Conservation (phyloP, 495 filamentous ascomycete species). For the Penicillium macrosclerotiorum region DNA sequence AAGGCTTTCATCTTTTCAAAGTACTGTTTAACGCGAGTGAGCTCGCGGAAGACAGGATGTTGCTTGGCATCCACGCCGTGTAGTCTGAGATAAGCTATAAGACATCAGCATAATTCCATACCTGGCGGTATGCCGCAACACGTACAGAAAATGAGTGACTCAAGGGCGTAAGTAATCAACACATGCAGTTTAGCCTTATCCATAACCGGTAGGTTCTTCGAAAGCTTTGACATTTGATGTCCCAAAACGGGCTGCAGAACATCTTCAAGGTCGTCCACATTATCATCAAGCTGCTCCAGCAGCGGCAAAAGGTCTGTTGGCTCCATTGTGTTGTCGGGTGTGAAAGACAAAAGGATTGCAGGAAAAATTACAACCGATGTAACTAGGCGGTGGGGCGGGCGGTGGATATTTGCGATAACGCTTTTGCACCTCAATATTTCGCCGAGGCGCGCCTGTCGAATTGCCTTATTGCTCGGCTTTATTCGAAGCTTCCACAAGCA, state of each 20-base stretch:
- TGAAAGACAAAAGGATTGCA: constrained; percentile 5
- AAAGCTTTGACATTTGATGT: constrained; percentile 58
- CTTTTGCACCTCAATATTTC: constrained; percentile 1
- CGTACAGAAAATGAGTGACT: constrained; percentile 89
- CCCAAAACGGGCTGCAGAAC: constrained; percentile 65
- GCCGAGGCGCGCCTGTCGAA: neutral
- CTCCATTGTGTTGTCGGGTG: constrained; percentile 36
- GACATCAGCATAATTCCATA: constrained; percentile 14
- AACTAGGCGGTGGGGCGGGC: constrained; percentile 22
- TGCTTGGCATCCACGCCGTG: constrained; percentile 76
- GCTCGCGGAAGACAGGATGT: constrained; percentile 81
- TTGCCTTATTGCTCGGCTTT: neutral
- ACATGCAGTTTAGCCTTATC: constrained; percentile 94
- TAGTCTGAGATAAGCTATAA: constrained; percentile 71
- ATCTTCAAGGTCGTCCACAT: constrained; percentile 76
- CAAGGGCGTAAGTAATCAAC: constrained; percentile 77
- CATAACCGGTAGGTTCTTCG: constrained; percentile 79
- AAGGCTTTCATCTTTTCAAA: constrained; percentile 84
- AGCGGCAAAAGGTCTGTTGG: constrained; percentile 44
- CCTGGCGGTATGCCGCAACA: neutral
- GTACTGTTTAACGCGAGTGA: constrained; percentile 83
- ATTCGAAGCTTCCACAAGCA: too few relatives aligned
- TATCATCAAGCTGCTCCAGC: constrained; percentile 69
- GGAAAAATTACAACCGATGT: constrained; percentile 25
- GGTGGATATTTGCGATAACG: constrained; percentile 16